Evolutionary conservation across 805 yeast genomes (phyloP), one percentile per base, ranked within the genome.

Genomic region (Metschnikowia hibisci): DNA sequence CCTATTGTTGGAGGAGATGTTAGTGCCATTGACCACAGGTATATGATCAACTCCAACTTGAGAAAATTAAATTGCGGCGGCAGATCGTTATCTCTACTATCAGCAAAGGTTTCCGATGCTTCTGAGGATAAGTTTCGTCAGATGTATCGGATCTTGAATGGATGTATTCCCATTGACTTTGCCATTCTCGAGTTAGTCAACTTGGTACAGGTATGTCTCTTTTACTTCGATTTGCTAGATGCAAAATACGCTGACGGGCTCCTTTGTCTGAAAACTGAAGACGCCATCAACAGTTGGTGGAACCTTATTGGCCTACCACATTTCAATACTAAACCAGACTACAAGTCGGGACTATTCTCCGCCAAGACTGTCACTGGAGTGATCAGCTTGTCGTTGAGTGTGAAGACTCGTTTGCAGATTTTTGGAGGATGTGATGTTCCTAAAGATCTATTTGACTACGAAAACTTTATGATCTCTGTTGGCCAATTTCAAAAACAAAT

Each of bases 251-350:
- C 87, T 44, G 97, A 93, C 63, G 98, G 99, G 0, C 66, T 91
- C 12, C 65, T 89, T 2, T 91, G 98, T 60, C 77, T 80, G 44
- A 73, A 76, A 44, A 91, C 99, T 0, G 83, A 82, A 47, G 71
- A 64, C 16, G 95, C 95, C 0, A 74, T 88, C 18, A 55, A 61
- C 2, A 69, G 73, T 34, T 91, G 98, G 97, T 91, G 98, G 97
- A 71, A 70, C 29, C 59, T 78, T 28, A 75, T 84, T 49, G 96
- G 96, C 0, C 62, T 69, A 4, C 69, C 73, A 4, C 78, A 68
- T 45, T 70, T 62, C 45, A 69, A 65, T 44, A 46, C 56, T 18
- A 68, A 66, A 45, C 74, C 74, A 1, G 61, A 61, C 42, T 69
- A 75, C 18, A 74, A 69, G 44, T 79, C 77, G 44, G 84, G 84